Percentiles rank a stretch among this genome's conserved stretches.
Evolutionary conservation across 208 protist genomes (phyloP).

Genomic region (Jaenimonas drosophilae): DNA sequence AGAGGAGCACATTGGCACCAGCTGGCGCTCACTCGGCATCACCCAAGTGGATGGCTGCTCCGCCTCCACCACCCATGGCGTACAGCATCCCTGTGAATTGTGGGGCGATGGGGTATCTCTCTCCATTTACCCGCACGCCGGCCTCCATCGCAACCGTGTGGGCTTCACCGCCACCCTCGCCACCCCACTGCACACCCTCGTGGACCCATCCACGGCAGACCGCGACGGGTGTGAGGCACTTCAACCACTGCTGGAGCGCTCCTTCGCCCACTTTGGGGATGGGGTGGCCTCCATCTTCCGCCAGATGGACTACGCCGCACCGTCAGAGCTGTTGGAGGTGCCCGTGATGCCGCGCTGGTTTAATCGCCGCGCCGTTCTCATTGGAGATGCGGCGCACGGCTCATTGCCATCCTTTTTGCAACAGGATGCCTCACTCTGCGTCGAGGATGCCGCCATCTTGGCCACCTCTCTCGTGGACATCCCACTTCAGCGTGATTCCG

Average conservation of each 20-base stretch:
- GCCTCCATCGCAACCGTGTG: constrained; percentile 30
- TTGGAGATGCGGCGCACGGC: constrained; percentile 82
- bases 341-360: constrained; percentile 87
- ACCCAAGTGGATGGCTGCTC: constrained; percentile 72
- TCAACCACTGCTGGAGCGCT: constrained; percentile 25
- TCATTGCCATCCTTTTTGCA: constrained; percentile 73
- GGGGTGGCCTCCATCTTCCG: constrained; percentile 22
- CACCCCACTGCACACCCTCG: constrained; percentile 32
- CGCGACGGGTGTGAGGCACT: too few relatives aligned
- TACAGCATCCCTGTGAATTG: constrained; percentile 42
- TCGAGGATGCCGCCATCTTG: constrained; percentile 83
- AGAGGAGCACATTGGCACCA: constrained; percentile 53
- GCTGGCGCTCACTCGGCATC: constrained; percentile 52
- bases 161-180: constrained; percentile 70
- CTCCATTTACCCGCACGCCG: constrained; percentile 28
- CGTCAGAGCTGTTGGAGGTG: constrained; percentile 68
- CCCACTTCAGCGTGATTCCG: constrained; percentile 59
- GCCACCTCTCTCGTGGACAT: constrained; percentile 73
- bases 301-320: constrained; percentile 41
- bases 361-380: constrained; percentile 77
- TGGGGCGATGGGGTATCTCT: constrained; percentile 44
- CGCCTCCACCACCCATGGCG: too few relatives aligned
- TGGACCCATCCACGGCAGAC: constrained; percentile 23
- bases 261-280: constrained; percentile 36
- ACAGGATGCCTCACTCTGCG: constrained; percentile 80